phyloP scores from a whole-genome alignment of 768 basidiomycete genomes.

The Coprinopsis sp. region DNA sequence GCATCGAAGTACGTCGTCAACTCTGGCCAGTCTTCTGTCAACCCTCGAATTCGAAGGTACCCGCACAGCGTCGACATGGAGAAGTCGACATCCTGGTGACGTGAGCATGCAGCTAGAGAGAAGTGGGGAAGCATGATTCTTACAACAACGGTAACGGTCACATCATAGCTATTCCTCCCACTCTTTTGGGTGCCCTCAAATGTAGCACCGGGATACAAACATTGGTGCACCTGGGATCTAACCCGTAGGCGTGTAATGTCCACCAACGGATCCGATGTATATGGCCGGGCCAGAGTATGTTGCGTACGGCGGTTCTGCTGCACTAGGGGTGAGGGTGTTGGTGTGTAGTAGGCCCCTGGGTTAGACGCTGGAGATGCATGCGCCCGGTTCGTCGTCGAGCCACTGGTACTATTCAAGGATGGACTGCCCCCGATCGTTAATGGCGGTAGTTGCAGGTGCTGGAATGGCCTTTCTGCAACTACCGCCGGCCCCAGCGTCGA shows the following conservation, averaged over 20 bases:
- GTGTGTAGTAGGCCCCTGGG: neutral
- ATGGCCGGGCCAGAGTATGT: constrained; percentile 11
- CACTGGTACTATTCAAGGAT: constrained; percentile 17
- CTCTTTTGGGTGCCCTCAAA: constrained; percentile 93
- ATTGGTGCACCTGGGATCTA: constrained; percentile 66
- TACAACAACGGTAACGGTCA: constrained; percentile 88
- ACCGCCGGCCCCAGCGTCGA: neutral
- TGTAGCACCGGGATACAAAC: constrained; percentile 81
- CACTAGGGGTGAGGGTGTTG: neutral
- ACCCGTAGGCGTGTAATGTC: constrained; percentile 79
- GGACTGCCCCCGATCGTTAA: neutral
- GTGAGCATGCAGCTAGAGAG: neutral
- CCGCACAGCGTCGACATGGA: constrained; percentile 82
- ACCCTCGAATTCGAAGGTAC: constrained; percentile 86
- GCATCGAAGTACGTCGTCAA: constrained; percentile 96
- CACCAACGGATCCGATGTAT: constrained; percentile 45
- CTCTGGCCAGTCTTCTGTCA: constrained; percentile 94
- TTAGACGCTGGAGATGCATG: constrained; percentile 5
- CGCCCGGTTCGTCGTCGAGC: constrained; percentile 28
- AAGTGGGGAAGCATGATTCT: constrained; percentile 29
- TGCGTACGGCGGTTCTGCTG: constrained; percentile 3
- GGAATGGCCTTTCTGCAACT: neutral
- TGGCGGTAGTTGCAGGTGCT: neutral
- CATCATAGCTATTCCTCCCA: constrained; percentile 91
- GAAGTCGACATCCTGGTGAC: constrained; percentile 82